These are phyloP conservation scores for Kluyveromyces siamensis DNA, from an alignment of 805 yeast species.

Conservation along the genomic window DNA sequence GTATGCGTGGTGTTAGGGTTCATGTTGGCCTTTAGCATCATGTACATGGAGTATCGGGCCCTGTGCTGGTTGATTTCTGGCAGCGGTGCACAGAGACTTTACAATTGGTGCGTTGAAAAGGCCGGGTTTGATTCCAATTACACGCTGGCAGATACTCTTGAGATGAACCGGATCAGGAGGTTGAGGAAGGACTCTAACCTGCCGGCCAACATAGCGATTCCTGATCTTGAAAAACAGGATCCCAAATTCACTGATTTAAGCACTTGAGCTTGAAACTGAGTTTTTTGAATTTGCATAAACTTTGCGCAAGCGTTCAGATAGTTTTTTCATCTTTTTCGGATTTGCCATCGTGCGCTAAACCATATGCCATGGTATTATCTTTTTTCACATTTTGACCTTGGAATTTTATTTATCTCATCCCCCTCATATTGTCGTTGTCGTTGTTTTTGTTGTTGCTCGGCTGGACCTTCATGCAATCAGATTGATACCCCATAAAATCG, in stretches of 20 bases:
- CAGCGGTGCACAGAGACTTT: conserved; percentile 6
- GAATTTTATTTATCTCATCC: not conserved
- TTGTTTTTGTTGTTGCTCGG: not conserved
- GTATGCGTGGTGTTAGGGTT: conserved; percentile 67
- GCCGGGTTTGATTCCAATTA: not conserved
- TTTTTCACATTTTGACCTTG: not conserved
- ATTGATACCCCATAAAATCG: not conserved
- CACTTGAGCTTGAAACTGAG: not conserved
- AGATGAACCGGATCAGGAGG: conserved; percentile 10
- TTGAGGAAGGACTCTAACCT: conserved; percentile 23
- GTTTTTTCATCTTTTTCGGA: not conserved
- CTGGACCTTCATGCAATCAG: not conserved
- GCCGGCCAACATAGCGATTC: conserved; percentile 13
- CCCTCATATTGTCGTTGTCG: not conserved
- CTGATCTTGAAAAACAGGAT: conserved; percentile 18
- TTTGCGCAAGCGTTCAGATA: not conserved
- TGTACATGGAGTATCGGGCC: conserved; percentile 40
- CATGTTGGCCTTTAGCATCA: conserved; percentile 39
- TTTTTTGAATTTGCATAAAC: not conserved
- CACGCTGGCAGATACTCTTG: conserved; percentile 4
- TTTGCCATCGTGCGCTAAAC: not conserved
- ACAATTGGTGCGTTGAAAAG: not conserved
- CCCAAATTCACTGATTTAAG: conserved; percentile 14
- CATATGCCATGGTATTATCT: too few species aligned
- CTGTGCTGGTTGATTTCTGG: conserved; percentile 32